Percentiles rank a stretch among this genome's conserved stretches.
Conservation (phyloP, 202 grass and related monocot species). For the Zizania palustris region DNA sequence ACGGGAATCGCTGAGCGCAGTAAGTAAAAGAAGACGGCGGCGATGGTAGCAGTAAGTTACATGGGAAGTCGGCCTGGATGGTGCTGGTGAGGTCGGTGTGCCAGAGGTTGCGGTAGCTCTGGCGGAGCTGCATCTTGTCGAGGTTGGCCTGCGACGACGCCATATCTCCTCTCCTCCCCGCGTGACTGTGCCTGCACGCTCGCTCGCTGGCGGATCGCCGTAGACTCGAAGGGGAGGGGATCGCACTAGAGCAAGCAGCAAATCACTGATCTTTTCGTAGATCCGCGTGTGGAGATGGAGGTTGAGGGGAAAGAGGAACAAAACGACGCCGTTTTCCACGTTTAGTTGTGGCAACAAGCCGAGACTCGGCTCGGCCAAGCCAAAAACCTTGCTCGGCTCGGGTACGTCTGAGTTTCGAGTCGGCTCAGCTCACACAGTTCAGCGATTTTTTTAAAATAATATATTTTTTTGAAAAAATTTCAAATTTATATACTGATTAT, state of each 20-base stretch:
- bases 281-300: too few species aligned
- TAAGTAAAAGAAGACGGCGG: neutral
- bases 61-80: conserved; percentile 65
- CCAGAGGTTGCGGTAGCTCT: conserved; percentile 82
- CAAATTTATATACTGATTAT: too few species aligned
- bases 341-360: too few species aligned
- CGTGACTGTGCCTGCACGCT: neutral
- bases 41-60: neutral
- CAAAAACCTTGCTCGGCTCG: too few species aligned
- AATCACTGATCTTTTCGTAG: neutral
- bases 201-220: neutral
- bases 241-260: neutral
- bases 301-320: neutral
- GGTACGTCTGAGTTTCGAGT: too few species aligned
- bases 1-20: neutral
- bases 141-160: conserved; percentile 60
- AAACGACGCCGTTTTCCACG: neutral
- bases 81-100: conserved; percentile 68
- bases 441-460: too few species aligned
- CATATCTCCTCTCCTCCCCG: conserved; percentile 27
- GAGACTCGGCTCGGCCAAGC: too few species aligned
- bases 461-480: too few species aligned
- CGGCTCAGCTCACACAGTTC: too few species aligned
- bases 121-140: conserved; percentile 80
- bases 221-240: neutral